Base-by-base conservation (phyloP, 768 basidiomycete genomes). In the Flagelloscypha sp. region DNA sequence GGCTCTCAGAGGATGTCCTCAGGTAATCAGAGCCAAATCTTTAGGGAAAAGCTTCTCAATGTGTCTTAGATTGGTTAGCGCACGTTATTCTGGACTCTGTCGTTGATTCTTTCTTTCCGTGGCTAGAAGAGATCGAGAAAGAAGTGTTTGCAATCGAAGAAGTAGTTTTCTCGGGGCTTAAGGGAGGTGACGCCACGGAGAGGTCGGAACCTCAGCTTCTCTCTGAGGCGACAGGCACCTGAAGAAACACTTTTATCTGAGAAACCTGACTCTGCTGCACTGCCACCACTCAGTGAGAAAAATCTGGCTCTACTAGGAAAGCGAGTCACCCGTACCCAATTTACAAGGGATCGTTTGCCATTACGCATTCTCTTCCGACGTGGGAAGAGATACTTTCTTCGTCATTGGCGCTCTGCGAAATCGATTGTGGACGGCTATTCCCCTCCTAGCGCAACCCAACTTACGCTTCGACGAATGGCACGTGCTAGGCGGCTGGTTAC, bases 51-150 rank as follows among this genome's bases (percentile, higher is more conserved):
- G 20, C 22, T 22, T 15, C 35, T 5, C 24, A 29, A 24, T 43
- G 11, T 2, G 21, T 15, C 3, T 13, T 46, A 89, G 92, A 92
- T 52, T 94, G 89, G 88, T 86, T 97, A 44, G 89, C 88, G 0
- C 90, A 97, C 55, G 84, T 81, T 15, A 70, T 95, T 36, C 63
- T 97, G 44, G 93, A 95, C 50, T 93, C 89, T 1, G 79, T 97
- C 35, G 90, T 97, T 15, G 92, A 97, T 52, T 82, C 86, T 1
- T 93, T 93, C 59, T 89, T 90, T 54, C 88, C 88, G 1, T 69
- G 89, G 40, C 62, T 92, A 40, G 72, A 79, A 44, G 76, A 79
- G 40, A 81, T 95, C 24, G 87, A 87, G 49, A 67, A 66, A 30
- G 92, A 94, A 50, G 80, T 88, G 3, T 68, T 76, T 40, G 74